Evolutionary conservation across 306 rosid species (phyloP), one percentile per base, ranked within the genome.

Genomic region (Ochetophila trinervis): DNA sequence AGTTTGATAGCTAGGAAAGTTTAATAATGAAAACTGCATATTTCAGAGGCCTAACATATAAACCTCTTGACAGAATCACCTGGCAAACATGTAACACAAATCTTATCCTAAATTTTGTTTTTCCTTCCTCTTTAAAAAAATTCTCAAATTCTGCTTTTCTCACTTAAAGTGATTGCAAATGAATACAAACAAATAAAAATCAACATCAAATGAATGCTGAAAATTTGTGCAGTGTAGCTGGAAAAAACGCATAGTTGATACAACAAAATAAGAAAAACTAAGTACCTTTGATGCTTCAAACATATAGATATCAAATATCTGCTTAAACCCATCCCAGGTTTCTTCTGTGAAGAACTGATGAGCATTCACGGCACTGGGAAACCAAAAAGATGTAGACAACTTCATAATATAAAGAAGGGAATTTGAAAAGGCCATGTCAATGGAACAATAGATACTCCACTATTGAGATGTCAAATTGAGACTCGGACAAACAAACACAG

Each of bases 261-360:
- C n/a, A 68, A 65, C 6, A 58, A 67, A 24, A 49, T 21, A 74
- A 54, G 27, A 32, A 36, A 62, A 57, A 48, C 0, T 52, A 5
- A 61, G 66, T 82, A 93, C 99, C 99, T 87, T 93, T 37, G 96
- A 93, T 64, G 97, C 96, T 82, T 93, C 99, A 45, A 78, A 66
- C 99, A 93, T 86, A 79, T 86, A 90, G 78, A 88, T 77, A 37
- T 88, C 91, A 71, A 87, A 86, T 50, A 84, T 84, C 74, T 87
- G 94, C 88, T 86, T 83, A 81, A 93, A 87, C 79, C 86, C 84
- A 79, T 87, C 97, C 99, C 96, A 90, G 66, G 82, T 79, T 74
- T 93, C 99, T 82, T 86, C 99, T 66, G 88, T 76, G 91, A 93
- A 93, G 89, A 83, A 93, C 75, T 88, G 91, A 80, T 93, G 97